These are phyloP conservation scores for Akanthomyces lecanii DNA, from an alignment of 2,329 filamentous ascomycete genomes.

Conservation along the genomic window DNA sequence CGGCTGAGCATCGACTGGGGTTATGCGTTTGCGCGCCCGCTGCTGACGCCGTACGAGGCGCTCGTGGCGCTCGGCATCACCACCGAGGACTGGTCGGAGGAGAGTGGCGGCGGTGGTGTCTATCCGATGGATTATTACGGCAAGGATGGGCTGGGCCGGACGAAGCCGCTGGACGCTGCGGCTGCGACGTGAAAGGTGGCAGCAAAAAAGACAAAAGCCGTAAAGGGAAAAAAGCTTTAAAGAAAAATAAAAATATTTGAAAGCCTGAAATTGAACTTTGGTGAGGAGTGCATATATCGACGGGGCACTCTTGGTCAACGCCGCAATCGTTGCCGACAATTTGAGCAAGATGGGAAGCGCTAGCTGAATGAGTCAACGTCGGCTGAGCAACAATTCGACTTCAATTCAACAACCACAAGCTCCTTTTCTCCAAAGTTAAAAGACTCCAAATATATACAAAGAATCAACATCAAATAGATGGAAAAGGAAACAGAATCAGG, in stretches of 20 bases:
- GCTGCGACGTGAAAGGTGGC: slow-evolving; percentile 19
- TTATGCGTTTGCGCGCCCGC: slow-evolving; percentile 83
- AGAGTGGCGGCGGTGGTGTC: slow-evolving; percentile 54
- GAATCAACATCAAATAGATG: neutral
- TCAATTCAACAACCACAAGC: neutral
- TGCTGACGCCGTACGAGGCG: slow-evolving; percentile 93
- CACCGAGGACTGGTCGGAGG: slow-evolving; percentile 65
- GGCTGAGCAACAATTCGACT: neutral
- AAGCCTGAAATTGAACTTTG: neutral
- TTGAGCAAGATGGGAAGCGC: neutral
- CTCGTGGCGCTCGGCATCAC: slow-evolving; percentile 79
- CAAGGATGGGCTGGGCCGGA: slow-evolving; percentile 82
- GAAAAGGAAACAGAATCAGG: too few relatives aligned
- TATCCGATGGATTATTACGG: slow-evolving; percentile 99
- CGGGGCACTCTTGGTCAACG: too few relatives aligned
- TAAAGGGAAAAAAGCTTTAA: slow-evolving; percentile 5
- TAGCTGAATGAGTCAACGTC: neutral
- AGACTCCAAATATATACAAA: neutral
- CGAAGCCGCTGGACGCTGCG: slow-evolving; percentile 45
- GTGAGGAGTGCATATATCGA: neutral
- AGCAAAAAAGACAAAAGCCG: neutral
- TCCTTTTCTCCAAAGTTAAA: neutral
- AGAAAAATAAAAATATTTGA: neutral
- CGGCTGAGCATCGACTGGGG: slow-evolving; percentile 97
- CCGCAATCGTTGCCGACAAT: neutral